Percentiles rank a stretch among this genome's conserved stretches.
phyloP scores from a whole-genome alignment of 225 moss, liverwort and hornwort genomes.

The Anthoceros angustus region DNA sequence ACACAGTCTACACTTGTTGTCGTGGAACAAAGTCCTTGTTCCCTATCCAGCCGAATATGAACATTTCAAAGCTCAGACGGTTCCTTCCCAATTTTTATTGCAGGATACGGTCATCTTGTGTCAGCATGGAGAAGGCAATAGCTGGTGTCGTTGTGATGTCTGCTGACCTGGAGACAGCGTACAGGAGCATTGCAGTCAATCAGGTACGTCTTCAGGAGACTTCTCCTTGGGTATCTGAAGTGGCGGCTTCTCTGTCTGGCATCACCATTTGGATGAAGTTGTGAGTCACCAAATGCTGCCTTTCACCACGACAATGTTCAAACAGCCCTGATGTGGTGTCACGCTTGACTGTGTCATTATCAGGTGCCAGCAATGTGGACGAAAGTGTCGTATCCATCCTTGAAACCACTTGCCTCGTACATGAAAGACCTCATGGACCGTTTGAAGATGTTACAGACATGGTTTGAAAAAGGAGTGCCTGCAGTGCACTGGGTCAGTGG shows the following conservation, averaged over 20 bases:
- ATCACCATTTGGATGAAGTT: neutral
- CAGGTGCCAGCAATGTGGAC: conserved; percentile 82
- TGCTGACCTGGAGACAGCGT: conserved; percentile 61
- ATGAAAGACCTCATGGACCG: conserved; percentile 74
- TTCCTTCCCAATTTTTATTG: neutral
- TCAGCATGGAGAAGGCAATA: conserved; percentile 81
- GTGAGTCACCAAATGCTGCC: neutral
- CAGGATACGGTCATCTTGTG: conserved; percentile 68
- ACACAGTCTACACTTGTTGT: neutral
- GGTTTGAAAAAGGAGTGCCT: conserved; percentile 56
- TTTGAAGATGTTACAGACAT: conserved; percentile 39
- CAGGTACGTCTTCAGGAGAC: conserved; percentile 21
- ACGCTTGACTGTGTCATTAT: neutral
- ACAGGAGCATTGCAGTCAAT: conserved; percentile 55
- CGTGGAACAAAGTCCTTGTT: neutral
- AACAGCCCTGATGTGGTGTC: neutral
- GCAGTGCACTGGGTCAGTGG: conserved; percentile 75
- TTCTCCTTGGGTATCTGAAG: neutral
- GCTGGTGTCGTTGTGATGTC: conserved; percentile 85
- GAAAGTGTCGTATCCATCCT: conserved; percentile 68
- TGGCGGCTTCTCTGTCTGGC: neutral
- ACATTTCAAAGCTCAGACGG: too few relatives aligned
- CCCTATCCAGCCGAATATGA: neutral
- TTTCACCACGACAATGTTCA: neutral
- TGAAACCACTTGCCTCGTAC: conserved; percentile 70